Conservation (phyloP, 129 eudicot species). For the Deinandra increscens region DNA sequence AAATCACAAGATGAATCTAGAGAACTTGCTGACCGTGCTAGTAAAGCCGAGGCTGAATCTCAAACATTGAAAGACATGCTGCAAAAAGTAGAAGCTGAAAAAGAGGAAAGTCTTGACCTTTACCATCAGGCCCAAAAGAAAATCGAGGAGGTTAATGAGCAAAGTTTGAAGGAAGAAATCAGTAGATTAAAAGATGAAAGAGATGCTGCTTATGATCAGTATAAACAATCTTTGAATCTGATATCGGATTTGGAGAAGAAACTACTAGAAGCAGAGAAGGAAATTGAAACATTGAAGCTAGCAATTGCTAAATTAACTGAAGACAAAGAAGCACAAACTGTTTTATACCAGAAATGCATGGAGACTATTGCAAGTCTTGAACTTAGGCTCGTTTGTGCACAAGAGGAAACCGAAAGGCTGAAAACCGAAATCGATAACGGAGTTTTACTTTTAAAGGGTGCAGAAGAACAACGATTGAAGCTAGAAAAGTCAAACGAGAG, state of each 20-base stretch:
- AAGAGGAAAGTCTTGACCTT: conserved; percentile 55
- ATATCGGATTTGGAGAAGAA: conserved; percentile 58
- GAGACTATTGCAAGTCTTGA: conserved; percentile 64
- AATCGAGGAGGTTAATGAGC: conserved; percentile 26
- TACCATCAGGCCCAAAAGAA: conserved; percentile 53
- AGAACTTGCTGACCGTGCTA: conserved; percentile 54
- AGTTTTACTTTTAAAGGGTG: conserved; percentile 51
- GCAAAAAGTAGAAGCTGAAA: conserved; percentile 57
- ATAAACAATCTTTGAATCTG: conserved; percentile 45
- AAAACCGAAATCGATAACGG: conserved; percentile 58
- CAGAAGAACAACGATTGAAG: conserved; percentile 61
- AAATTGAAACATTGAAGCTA: conserved; percentile 56
- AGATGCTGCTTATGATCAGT: conserved; percentile 52
- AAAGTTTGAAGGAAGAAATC: conserved; percentile 50
- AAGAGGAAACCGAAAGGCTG: conserved; percentile 62
- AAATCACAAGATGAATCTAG: conserved; percentile 53
- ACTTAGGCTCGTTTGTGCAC: conserved; percentile 36
- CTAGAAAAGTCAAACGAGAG: conserved; percentile 65
- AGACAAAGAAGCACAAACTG: conserved; percentile 66
- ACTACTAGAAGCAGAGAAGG: conserved; percentile 54
- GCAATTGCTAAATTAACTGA: conserved; percentile 42
- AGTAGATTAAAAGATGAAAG: conserved; percentile 46
- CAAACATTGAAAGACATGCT: conserved; percentile 50
- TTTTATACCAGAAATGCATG: conserved; percentile 55
- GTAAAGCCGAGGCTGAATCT: conserved; percentile 62